Conservation (phyloP, 345 rosid species). For the Trapa bicornis region DNA sequence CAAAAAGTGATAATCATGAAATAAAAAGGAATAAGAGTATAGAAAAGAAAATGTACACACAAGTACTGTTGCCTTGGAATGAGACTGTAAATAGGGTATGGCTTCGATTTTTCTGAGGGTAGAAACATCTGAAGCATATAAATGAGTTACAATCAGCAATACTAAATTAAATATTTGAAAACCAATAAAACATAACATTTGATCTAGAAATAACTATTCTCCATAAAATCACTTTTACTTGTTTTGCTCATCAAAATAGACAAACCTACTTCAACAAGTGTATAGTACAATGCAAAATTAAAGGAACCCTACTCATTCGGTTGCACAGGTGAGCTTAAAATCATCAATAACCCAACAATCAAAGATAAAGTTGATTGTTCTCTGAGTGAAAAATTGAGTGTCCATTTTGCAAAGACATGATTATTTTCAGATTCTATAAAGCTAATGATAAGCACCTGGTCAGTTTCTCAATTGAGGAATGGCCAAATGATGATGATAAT, state of each 20-base stretch:
- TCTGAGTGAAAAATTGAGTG: neutral
- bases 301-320: neutral
- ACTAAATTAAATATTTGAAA: neutral
- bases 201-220: neutral
- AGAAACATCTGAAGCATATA: conserved; percentile 31
- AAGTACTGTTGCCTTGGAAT: conserved; percentile 74
- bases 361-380: neutral
- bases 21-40: conserved; percentile 9
- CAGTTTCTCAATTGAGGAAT: neutral
- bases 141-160: conserved; percentile 6
- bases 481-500: neutral
- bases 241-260: neutral
- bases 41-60: conserved; percentile 80
- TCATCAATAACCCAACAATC: neutral
- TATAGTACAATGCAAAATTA: neutral
- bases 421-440: neutral
- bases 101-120: conserved; percentile 34
- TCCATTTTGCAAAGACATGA: too few relatives aligned
- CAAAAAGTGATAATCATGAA: conserved; percentile 1
- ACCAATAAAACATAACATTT: neutral
- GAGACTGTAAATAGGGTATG: conserved; percentile 27
- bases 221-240: too few relatives aligned
- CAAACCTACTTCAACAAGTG: neutral
- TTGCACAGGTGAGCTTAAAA: neutral
- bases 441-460: neutral